Percentiles rank a stretch among this genome's conserved stretches.
These are phyloP conservation scores for Falciphora oryzae DNA, from an alignment of 2,329 filamentous ascomycete genomes.

Conservation along the genomic window DNA sequence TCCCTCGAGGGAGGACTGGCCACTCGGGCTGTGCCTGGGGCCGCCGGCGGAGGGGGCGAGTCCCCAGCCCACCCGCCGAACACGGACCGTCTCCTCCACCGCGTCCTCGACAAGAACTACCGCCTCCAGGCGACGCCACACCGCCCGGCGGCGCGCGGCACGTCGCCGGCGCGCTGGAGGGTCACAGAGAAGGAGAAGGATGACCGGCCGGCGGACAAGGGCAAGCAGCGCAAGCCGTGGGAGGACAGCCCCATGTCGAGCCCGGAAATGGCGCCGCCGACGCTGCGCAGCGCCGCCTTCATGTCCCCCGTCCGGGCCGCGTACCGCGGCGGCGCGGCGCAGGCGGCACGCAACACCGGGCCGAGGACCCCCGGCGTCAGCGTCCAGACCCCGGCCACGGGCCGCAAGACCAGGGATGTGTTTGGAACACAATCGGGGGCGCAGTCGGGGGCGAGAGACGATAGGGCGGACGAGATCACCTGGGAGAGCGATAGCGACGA, in stretches of 20 bases:
- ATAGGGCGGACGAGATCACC: conserved; percentile 47
- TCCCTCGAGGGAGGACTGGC: conserved; percentile 31
- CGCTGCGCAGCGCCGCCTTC: conserved; percentile 80
- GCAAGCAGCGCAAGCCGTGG: conserved; percentile 35
- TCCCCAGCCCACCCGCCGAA: conserved; percentile 23
- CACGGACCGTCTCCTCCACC: conserved; percentile 79
- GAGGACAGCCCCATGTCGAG: conserved; percentile 58
- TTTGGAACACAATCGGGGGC: conserved; percentile 27
- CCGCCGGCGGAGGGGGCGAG: conserved; percentile 8
- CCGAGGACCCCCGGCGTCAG: conserved; percentile 77
- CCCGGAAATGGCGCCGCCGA: conserved; percentile 73
- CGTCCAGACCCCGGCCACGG: conserved; percentile 67
- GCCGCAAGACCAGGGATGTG: conserved; percentile 44
- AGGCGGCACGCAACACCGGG: conserved; percentile 34
- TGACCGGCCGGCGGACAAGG: conserved; percentile 14
- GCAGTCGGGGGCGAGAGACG: neutral
- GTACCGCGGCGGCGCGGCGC: conserved; percentile 30
- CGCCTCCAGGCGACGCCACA: conserved; percentile 89
- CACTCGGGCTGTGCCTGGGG: conserved; percentile 14
- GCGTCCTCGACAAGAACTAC: conserved; percentile 92
- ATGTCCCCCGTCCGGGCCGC: conserved; percentile 58
- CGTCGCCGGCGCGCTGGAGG: conserved; percentile 40
- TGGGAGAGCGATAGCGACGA: conserved; percentile 75
- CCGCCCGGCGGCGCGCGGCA: conserved; percentile 37
- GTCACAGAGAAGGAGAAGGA: conserved; percentile 23